phyloP scores from a whole-genome alignment of 768 basidiomycete species.

The Leccinum obscurum region DNA sequence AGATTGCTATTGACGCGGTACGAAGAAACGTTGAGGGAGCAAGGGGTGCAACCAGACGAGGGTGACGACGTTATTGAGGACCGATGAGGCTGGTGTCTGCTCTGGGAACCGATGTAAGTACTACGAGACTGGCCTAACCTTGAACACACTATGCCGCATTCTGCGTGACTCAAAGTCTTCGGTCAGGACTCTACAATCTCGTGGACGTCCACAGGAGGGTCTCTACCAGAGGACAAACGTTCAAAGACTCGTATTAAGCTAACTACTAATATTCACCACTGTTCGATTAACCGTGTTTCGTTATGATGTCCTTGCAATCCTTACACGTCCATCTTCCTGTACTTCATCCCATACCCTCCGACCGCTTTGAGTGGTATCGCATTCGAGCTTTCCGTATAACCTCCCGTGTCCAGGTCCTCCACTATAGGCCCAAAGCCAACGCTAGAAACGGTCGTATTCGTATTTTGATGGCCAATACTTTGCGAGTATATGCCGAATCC shows the following conservation, averaged over 20 bases:
- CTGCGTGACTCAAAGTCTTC: neutral
- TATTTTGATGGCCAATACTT: neutral
- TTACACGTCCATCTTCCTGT: neutral
- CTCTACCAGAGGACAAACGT: neutral
- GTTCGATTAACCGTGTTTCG: neutral
- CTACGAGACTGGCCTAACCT: neutral
- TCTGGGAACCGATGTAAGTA: neutral
- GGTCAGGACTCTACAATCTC: neutral
- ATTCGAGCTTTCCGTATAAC: neutral
- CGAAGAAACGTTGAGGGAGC: constrained; percentile 38
- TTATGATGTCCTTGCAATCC: neutral
- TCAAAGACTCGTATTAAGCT: too few species aligned
- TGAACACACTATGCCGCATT: neutral
- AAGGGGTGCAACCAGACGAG: neutral
- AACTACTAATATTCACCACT: neutral
- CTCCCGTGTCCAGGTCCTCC: neutral
- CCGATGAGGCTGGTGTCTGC: neutral
- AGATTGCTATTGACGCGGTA: constrained; percentile 69
- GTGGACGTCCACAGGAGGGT: too few species aligned
- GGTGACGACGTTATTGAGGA: neutral
- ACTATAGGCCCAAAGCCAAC: neutral
- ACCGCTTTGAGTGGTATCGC: neutral
- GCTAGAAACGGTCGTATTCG: neutral
- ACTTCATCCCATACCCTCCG: neutral
- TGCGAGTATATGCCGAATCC: neutral